Evolutionary conservation across 2,329 filamentous ascomycete genomes (phyloP).

Genomic region (Diaporthe citrichinensis): DNA sequence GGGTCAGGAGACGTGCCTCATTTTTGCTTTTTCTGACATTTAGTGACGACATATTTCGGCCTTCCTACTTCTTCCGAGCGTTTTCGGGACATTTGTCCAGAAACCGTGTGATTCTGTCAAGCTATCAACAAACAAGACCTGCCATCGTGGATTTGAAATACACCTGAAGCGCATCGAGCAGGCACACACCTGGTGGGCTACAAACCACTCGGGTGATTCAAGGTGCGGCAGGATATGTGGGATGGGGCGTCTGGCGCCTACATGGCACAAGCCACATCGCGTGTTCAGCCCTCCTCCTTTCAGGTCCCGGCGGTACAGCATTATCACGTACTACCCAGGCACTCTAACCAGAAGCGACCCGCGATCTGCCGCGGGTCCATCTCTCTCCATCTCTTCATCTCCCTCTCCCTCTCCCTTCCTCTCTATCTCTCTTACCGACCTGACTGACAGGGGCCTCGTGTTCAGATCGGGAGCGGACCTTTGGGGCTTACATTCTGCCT

Average conservation of each 20-base stretch:
- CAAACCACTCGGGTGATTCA: slow-evolving; percentile 7
- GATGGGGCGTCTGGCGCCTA: slow-evolving; percentile 24
- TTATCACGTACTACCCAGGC: background rate
- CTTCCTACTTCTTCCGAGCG: slow-evolving; percentile 30
- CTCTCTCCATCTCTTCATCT: background rate
- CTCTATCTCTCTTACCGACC: background rate
- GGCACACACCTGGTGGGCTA: background rate
- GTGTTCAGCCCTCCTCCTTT: slow-evolving; percentile 40
- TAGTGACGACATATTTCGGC: slow-evolving; percentile 9
- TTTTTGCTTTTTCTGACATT: slow-evolving; percentile 8
- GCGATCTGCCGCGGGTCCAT: background rate
- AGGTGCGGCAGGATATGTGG: slow-evolving; percentile 18
- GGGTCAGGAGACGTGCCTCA: slow-evolving; percentile 29
- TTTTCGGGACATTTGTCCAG: slow-evolving; percentile 24
- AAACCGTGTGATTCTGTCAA: slow-evolving; percentile 3
- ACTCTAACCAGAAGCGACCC: slow-evolving; percentile 3
- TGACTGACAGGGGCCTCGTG: slow-evolving; percentile 13
- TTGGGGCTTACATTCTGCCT: slow-evolving; percentile 3
- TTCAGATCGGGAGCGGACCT: slow-evolving; percentile 4
- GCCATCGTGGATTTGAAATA: slow-evolving; percentile 18
- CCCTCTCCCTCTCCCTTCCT: background rate
- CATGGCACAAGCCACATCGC: slow-evolving; percentile 42
- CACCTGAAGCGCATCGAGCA: background rate
- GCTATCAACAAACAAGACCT: slow-evolving; percentile 5
- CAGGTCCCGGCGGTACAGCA: slow-evolving; percentile 5